Percentiles rank a stretch among this genome's conserved stretches.
Evolutionary conservation across 2,329 filamentous ascomycete genomes (phyloP).

Genomic region (Fusarium verrucosum): DNA sequence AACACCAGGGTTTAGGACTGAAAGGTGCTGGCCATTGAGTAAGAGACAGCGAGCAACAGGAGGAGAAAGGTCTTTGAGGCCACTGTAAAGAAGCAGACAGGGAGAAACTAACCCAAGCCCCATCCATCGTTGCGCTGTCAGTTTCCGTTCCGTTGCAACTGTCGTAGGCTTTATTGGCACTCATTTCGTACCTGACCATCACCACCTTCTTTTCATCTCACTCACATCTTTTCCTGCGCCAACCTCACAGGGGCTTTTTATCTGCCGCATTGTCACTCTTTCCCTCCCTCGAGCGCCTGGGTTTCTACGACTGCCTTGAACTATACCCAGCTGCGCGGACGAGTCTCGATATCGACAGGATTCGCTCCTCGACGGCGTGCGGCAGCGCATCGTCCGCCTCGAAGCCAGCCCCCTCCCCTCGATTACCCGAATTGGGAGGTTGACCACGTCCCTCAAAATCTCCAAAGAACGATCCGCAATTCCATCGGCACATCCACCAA

Average conservation of each 20-base stretch:
- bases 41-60: constrained; percentile 24
- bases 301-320: constrained; percentile 9
- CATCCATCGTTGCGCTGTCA: constrained; percentile 25
- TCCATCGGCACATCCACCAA: constrained; percentile 44
- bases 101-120: constrained; percentile 24
- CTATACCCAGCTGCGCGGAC: constrained; percentile 23
- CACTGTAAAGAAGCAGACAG: constrained; percentile 28
- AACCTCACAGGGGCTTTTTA: constrained; percentile 32
- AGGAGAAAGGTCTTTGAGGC: constrained; percentile 19
- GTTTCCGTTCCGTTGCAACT: constrained; percentile 27
- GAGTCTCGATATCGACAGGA: constrained; percentile 30
- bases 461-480: constrained; percentile 44
- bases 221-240: constrained; percentile 33
- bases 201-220: constrained; percentile 35
- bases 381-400: constrained; percentile 36
- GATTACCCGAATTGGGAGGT: constrained; percentile 49
- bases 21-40: constrained; percentile 12
- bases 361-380: constrained; percentile 30
- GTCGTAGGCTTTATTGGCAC: constrained; percentile 29
- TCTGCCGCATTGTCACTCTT: constrained; percentile 36
- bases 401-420: constrained; percentile 40
- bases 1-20: constrained; percentile 19
- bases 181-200: constrained; percentile 34
- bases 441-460: constrained; percentile 41
- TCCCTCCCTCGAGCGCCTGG: constrained; percentile 22